Percentiles rank a stretch among this genome's conserved stretches.
Evolutionary conservation across 2,329 filamentous ascomycete genomes (phyloP).

Genomic region (Zelopaecilomyces penicillatus): DNA sequence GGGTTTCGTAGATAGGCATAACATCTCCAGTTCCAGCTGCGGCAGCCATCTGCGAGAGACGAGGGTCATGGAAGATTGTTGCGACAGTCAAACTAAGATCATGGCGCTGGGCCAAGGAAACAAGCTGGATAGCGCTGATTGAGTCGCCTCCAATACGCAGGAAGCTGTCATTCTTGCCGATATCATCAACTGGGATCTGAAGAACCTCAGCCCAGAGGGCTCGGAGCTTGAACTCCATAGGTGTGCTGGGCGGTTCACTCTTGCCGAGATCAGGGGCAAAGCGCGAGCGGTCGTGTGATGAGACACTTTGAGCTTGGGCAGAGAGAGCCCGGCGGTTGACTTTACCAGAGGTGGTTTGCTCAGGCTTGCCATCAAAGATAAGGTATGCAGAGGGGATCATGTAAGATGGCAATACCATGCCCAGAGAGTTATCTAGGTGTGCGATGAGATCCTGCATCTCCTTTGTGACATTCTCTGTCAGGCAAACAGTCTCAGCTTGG

Average conservation of each 20-base stretch:
- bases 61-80: slow-evolving; percentile 5
- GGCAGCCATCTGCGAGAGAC: neutral
- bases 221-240: slow-evolving; percentile 5
- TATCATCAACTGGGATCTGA: slow-evolving; percentile 2
- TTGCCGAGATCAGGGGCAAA: slow-evolving; percentile 4
- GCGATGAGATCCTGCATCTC: slow-evolving; percentile 3
- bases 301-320: slow-evolving; percentile 2
- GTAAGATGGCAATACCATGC: slow-evolving; percentile 7
- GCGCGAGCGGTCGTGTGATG: slow-evolving; percentile 1
- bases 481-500: neutral
- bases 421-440: slow-evolving; percentile 5
- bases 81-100: slow-evolving; percentile 1
- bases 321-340: slow-evolving; percentile 4
- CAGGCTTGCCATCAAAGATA: slow-evolving; percentile 8
- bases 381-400: slow-evolving; percentile 12
- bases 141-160: slow-evolving; percentile 10
- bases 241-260: slow-evolving; percentile 6
- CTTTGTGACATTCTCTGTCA: slow-evolving; percentile 4
- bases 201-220: slow-evolving; percentile 5
- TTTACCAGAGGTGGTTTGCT: slow-evolving; percentile 9
- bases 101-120: neutral
- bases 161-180: slow-evolving; percentile 9
- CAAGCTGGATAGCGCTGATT: slow-evolving; percentile 7
- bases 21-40: neutral
- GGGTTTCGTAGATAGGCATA: neutral